Evolutionary conservation across 139 green algal genomes (phyloP).

Genomic region (Coelastrella sp.): DNA sequence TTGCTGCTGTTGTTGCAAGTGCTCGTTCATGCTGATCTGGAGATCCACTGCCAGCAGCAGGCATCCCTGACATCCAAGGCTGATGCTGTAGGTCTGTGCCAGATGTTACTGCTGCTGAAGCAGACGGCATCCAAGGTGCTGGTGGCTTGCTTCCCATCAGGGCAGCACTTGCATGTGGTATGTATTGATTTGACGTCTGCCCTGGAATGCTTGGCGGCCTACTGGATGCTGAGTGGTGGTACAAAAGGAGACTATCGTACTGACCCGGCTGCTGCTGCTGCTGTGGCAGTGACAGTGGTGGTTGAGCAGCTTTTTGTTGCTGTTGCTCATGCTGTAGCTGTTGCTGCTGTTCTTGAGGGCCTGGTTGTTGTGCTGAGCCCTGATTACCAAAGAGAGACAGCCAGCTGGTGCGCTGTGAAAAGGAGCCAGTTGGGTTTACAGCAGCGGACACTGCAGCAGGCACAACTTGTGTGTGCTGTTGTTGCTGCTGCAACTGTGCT

Average conservation of each 20-base stretch:
- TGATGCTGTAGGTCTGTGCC: not conserved
- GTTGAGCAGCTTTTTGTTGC: not conserved
- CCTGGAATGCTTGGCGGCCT: conserved; percentile 13
- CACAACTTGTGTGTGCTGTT: not conserved
- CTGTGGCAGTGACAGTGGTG: not conserved
- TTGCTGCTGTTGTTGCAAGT: no score
- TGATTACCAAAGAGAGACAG: conserved; percentile 27
- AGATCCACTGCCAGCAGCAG: conserved; percentile 6
- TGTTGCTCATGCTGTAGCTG: conserved; percentile 46
- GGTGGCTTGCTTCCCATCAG: conserved; percentile 6
- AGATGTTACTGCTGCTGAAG: not conserved
- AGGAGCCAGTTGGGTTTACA: not conserved
- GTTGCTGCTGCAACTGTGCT: conserved; percentile 26
- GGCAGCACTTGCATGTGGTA: conserved; percentile 5
- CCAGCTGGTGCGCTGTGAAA: conserved; percentile 5
- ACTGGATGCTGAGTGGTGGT: not conserved
- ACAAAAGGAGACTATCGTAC: conserved; percentile 26
- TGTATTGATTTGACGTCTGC: not conserved
- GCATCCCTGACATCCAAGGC: conserved; percentile 31
- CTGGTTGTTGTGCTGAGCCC: not conserved
- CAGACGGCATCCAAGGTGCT: conserved; percentile 8
- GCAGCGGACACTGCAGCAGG: conserved; percentile 14
- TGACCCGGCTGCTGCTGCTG: conserved; percentile 41
- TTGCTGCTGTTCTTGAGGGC: not conserved
- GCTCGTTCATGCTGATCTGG: no score